Percentiles rank a stretch among this genome's conserved stretches.
Conservation (phyloP, 129 eudicot species). For the Flaveria sonorensis region DNA sequence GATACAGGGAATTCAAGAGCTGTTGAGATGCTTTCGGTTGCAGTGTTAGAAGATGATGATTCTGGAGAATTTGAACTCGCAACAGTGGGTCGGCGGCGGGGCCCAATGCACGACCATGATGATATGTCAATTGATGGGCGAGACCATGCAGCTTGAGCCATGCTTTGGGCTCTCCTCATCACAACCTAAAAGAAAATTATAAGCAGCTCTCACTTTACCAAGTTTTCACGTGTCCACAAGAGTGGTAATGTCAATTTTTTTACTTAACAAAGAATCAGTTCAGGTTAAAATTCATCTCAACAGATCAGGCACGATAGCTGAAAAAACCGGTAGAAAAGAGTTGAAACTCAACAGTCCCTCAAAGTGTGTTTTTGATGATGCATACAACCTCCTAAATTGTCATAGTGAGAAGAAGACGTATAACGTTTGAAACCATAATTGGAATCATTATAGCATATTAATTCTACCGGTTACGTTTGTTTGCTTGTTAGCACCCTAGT, state of each 20-base stretch:
- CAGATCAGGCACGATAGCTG: neutral
- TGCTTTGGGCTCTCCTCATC: slow-evolving; percentile 94
- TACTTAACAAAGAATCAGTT: neutral
- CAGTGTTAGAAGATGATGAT: slow-evolving; percentile 37
- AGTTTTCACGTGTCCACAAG: neutral
- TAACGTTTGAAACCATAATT: neutral
- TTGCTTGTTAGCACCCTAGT: too few species aligned
- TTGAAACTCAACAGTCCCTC: neutral
- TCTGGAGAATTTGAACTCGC: slow-evolving; percentile 31
- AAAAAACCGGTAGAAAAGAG: neutral
- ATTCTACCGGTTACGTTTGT: neutral
- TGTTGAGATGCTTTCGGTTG: slow-evolving; percentile 37
- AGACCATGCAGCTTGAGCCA: slow-evolving; percentile 93
- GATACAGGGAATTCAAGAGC: slow-evolving; percentile 58
- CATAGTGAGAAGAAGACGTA: too few species aligned
- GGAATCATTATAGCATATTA: neutral
- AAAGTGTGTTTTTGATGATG: neutral
- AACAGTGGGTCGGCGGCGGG: slow-evolving; percentile 56
- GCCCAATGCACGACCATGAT: slow-evolving; percentile 96
- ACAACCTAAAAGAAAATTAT: slow-evolving; percentile 61
- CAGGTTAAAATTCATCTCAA: neutral
- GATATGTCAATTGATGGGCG: slow-evolving; percentile 64
- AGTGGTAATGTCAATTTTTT: neutral
- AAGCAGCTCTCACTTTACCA: slow-evolving; percentile 8
- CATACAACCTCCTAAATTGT: neutral